Evolutionary conservation across 208 protist species (phyloP).

Genomic region (Trypanosoma avium): DNA sequence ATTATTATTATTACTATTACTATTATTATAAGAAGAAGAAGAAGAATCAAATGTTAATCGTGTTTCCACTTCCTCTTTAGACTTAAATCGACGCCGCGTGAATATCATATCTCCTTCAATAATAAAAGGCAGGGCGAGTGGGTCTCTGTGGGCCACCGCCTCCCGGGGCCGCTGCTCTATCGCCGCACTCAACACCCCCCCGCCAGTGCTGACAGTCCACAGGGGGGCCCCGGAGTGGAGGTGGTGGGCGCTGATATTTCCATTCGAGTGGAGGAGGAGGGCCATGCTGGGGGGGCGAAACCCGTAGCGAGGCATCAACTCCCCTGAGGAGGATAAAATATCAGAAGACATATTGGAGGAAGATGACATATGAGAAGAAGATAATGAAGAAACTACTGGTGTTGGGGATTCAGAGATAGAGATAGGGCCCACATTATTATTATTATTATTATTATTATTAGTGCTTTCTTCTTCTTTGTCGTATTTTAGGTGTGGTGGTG

Average conservation of each 20-base stretch:
- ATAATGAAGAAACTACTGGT: too few species aligned
- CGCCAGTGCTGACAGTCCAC: conserved; percentile 44
- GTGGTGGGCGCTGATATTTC: conserved; percentile 45
- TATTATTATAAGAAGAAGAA: background rate
- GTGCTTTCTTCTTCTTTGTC: too few species aligned
- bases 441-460: too few species aligned
- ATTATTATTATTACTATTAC: background rate
- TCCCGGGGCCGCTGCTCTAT: conserved; percentile 30
- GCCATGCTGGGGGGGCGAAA: conserved; percentile 36
- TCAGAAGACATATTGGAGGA: too few species aligned
- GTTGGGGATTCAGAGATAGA: too few species aligned
- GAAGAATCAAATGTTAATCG: background rate
- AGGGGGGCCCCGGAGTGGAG: conserved; percentile 29
- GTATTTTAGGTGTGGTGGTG: too few species aligned
- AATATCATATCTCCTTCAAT: conserved; percentile 64
- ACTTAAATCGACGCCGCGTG: conserved; percentile 24
- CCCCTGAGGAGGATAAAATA: too few species aligned
- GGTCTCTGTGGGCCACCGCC: conserved; percentile 31
- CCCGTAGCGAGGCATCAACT: conserved; percentile 40
- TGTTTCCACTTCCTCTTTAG: too few species aligned
- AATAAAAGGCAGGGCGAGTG: conserved; percentile 67
- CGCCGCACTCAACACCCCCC: conserved; percentile 25
- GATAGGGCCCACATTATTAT: too few species aligned
- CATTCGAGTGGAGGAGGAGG: conserved; percentile 49
- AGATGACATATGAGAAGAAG: too few species aligned